Conservation (phyloP, 768 basidiomycete species). For the Austroboletus eburneus region DNA sequence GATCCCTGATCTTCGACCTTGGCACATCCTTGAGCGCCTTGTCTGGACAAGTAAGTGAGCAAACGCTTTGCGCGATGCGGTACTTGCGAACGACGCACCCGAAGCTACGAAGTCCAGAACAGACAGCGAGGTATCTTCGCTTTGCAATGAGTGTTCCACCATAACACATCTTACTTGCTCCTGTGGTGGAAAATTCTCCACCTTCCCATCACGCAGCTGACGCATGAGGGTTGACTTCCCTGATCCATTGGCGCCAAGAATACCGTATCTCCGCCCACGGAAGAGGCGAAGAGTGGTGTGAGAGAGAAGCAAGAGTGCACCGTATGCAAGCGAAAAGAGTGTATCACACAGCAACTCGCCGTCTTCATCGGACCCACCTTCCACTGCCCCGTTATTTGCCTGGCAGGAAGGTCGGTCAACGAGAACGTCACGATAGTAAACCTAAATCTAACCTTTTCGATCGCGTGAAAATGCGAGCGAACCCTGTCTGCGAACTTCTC, state of each 20-base stretch:
- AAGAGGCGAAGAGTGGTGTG: constrained; percentile 88
- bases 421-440: constrained; percentile 8
- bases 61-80: not conserved
- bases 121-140: constrained; percentile 79
- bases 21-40: constrained; percentile 57
- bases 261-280: constrained; percentile 91
- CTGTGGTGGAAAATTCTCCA: constrained; percentile 93
- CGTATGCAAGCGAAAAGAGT: constrained; percentile 93
- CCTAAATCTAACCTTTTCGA: constrained; percentile 54
- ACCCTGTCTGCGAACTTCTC: constrained; percentile 56
- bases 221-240: constrained; percentile 97
- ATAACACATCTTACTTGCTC: constrained; percentile 85
- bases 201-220: constrained; percentile 90
- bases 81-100: constrained; percentile 42
- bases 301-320: constrained; percentile 88
- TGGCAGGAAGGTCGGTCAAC: constrained; percentile 25
- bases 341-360: constrained; percentile 90
- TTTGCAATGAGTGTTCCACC: constrained; percentile 96
- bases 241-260: constrained; percentile 93
- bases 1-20: constrained; percentile 70
- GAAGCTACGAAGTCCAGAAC: constrained; percentile 89
- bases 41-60: constrained; percentile 42
- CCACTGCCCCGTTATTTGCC: constrained; percentile 53
- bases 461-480: constrained; percentile 67
- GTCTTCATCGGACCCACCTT: constrained; percentile 52